A percentile compares a stretch with the other conserved stretches of the same genome.
These are phyloP conservation scores for Arctium minus DNA, from an alignment of 129 eudicot genomes.

Conservation along the genomic window DNA sequence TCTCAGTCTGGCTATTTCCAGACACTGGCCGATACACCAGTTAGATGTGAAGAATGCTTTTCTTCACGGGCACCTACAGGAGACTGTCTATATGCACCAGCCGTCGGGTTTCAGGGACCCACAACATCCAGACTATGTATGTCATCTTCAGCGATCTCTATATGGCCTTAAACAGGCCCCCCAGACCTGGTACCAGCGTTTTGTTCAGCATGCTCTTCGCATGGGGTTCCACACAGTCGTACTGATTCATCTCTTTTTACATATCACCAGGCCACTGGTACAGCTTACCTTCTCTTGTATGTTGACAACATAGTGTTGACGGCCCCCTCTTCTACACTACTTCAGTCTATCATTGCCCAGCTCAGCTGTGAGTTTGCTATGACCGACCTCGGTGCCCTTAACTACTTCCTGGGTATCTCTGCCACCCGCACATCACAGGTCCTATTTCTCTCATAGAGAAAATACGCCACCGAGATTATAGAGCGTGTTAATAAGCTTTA, in stretches of 20 bases:
- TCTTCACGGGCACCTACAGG: not conserved
- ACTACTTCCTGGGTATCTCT: too few species aligned
- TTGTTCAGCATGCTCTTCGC: not conserved
- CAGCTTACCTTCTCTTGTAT: not conserved
- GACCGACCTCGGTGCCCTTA: too few species aligned
- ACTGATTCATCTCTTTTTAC: not conserved
- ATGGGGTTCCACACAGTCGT: not conserved
- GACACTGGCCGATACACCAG: not conserved
- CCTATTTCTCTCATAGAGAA: too few species aligned
- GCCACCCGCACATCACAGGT: too few species aligned
- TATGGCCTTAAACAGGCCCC: not conserved
- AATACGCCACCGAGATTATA: not conserved
- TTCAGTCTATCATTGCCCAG: too few species aligned
- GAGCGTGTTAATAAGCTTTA: not conserved
- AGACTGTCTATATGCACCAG: not conserved
- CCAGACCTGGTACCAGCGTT: not conserved
- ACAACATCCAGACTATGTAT: not conserved
- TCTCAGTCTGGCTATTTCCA: not conserved
- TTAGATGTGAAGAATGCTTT: not conserved
- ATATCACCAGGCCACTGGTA: not conserved
- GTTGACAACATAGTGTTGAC: not conserved
- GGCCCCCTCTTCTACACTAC: too few species aligned
- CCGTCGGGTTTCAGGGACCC: not conserved
- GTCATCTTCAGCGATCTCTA: not conserved
- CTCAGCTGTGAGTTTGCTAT: too few species aligned